phyloP scores from a whole-genome alignment of 345 rosid genomes.

The Eucalyptus dawsonii region DNA sequence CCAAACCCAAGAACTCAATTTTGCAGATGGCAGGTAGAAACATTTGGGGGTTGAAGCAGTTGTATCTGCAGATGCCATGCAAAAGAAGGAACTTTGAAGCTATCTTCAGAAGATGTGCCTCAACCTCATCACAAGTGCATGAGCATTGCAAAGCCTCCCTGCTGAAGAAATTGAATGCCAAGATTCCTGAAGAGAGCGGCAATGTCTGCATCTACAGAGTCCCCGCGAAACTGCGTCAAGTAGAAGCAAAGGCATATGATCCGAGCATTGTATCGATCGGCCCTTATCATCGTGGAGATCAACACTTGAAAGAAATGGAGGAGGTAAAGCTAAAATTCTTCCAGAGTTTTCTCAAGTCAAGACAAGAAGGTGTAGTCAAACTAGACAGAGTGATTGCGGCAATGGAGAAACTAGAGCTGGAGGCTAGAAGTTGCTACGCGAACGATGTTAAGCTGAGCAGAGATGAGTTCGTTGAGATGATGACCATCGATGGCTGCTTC shows the following conservation, averaged over 20 bases:
- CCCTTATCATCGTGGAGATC: slow-evolving; percentile 7
- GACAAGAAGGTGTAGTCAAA: background rate
- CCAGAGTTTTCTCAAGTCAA: background rate
- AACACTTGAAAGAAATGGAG: background rate
- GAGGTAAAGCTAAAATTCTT: slow-evolving; percentile 4
- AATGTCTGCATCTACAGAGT: slow-evolving; percentile 12
- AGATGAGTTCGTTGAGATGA: slow-evolving; percentile 12
- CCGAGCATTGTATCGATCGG: slow-evolving; percentile 15
- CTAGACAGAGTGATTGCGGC: background rate
- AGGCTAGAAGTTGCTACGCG: slow-evolving; percentile 1
- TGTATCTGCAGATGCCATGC: too few species aligned
- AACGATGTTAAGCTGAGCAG: background rate
- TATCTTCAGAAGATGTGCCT: background rate
- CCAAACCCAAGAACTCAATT: background rate
- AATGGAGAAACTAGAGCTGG: slow-evolving; percentile 5
- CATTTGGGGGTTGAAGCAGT: background rate
- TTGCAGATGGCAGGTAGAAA: background rate
- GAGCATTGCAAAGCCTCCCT: background rate
- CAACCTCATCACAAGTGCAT: background rate
- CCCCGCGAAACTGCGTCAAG: background rate
- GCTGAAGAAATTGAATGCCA: background rate
- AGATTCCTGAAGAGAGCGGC: background rate
- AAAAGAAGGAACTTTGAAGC: background rate
- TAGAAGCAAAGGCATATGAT: background rate
- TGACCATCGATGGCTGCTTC: slow-evolving; percentile 20